Evolutionary conservation across 495 filamentous ascomycete genomes (phyloP).

Genomic region (Penicillium nucicola): DNA sequence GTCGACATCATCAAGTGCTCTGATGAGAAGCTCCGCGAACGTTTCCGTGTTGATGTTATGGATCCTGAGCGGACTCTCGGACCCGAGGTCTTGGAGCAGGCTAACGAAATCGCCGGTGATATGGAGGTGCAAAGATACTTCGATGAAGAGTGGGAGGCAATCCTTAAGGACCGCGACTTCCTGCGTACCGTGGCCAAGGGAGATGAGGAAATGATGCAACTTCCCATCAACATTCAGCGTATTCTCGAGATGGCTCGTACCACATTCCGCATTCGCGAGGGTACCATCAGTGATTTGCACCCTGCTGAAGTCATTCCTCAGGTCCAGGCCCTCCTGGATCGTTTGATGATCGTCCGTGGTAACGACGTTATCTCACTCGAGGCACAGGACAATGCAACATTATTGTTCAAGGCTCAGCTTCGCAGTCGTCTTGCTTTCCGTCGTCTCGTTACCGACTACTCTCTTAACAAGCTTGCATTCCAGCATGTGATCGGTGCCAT

Average conservation of each 20-base stretch:
- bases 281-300: constrained; percentile 80
- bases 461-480: constrained; percentile 87
- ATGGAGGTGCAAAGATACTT: constrained; percentile 77
- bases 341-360: constrained; percentile 80
- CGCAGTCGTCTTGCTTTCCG: constrained; percentile 91
- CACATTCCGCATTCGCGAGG: constrained; percentile 85
- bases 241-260: constrained; percentile 87
- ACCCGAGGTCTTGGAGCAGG: constrained; percentile 77
- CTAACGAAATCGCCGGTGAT: constrained; percentile 82
- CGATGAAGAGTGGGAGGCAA: constrained; percentile 83
- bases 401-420: constrained; percentile 87
- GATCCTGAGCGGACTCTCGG: constrained; percentile 60
- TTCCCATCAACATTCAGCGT: constrained; percentile 86
- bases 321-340: constrained; percentile 71
- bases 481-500: constrained; percentile 90
- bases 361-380: constrained; percentile 76
- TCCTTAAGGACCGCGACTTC: constrained; percentile 69
- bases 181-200: constrained; percentile 66
- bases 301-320: constrained; percentile 85
- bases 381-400: constrained; percentile 81
- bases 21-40: constrained; percentile 65
- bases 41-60: constrained; percentile 95
- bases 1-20: constrained; percentile 82
- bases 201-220: constrained; percentile 76
- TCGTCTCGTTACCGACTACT: constrained; percentile 76